Base-by-base conservation (phyloP, 148 eudicot species). In the Vaccinium myrtillus region DNA sequence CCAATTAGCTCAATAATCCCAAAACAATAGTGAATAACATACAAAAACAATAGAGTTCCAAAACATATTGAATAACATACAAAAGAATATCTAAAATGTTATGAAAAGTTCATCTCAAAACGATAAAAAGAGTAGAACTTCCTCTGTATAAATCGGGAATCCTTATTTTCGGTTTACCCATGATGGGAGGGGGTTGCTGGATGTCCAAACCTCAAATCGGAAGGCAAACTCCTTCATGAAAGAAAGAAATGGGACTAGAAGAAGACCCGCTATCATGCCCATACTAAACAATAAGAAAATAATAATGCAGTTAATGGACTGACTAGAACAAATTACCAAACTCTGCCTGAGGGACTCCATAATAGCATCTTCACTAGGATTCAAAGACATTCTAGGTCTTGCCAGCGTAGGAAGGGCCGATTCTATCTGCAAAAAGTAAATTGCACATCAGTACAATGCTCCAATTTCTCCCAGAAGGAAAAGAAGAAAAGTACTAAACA, bases 331-430 rank as follows among this genome's bases (percentile, higher is more conserved):
- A 51, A 63, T 86, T 94, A 97, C 99, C 99, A 95, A 88, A 89
- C 98, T 97, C 87, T 94, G 98, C 93, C 95, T 95, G 89, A 97
- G 87, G 70, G 94, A 92, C 90, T 98, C 99, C 85, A 94, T 93
- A 69, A 94, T 87, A 70, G 98, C 95, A 91, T 93, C 99, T 90
- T 95, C 98, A 87, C 88, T 93, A 81, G 99, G 96, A 89, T 97
- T 95, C 89, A 97, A 86, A 83, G 99, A 95, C 99, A 95, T 97
- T 61, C 95, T 97, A 77, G 99, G 99, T 89, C 91, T 93, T 50
- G 96, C 93, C 81, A 94, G 93, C 36, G 91, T 92, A 30, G 99
- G 99, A 79, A 97, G 91, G 77, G 93, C 95, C 83, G 98, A 82
- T 91, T 97, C 99, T 84, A 97, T 95, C 99, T 97, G 90, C 61